phyloP scores from a whole-genome alignment of 208 protist genomes.

The Leishmania tarentolae region DNA sequence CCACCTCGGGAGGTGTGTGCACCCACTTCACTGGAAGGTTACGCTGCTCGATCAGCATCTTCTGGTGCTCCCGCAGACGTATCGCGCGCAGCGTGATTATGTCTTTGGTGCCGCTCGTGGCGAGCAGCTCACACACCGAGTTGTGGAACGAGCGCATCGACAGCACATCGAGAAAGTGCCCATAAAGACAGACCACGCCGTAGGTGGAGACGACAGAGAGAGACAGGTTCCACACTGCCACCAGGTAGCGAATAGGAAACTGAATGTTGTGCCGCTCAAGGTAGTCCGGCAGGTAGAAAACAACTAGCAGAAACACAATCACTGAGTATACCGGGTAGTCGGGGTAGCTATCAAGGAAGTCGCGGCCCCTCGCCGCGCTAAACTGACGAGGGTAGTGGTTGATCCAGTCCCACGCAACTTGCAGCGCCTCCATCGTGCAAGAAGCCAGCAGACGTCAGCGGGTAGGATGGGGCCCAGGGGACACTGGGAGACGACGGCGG shows the following conservation, averaged over 20 bases:
- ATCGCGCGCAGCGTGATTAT: conserved; percentile 15
- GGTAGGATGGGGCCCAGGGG: neutral
- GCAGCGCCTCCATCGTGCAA: neutral
- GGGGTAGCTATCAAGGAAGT: conserved; percentile 30
- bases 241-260: conserved; percentile 46
- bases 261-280: conserved; percentile 21
- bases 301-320: conserved; percentile 22
- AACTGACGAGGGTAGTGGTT: conserved; percentile 12
- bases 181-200: conserved; percentile 52
- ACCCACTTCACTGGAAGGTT: conserved; percentile 18
- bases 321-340: conserved; percentile 33
- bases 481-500: neutral
- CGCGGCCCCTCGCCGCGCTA: conserved; percentile 24
- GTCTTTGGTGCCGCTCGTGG: conserved; percentile 11
- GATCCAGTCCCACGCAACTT: conserved; percentile 9
- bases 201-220: conserved; percentile 73
- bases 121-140: conserved; percentile 12
- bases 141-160: conserved; percentile 16
- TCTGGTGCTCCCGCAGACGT: conserved; percentile 9
- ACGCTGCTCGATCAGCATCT: conserved; percentile 53
- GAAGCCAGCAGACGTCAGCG: neutral
- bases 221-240: conserved; percentile 78
- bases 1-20: conserved; percentile 1
- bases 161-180: conserved; percentile 27
- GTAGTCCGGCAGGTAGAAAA: conserved; percentile 36